phyloP scores from a whole-genome alignment of 768 basidiomycete species.

The Leucosporidium scottii region DNA sequence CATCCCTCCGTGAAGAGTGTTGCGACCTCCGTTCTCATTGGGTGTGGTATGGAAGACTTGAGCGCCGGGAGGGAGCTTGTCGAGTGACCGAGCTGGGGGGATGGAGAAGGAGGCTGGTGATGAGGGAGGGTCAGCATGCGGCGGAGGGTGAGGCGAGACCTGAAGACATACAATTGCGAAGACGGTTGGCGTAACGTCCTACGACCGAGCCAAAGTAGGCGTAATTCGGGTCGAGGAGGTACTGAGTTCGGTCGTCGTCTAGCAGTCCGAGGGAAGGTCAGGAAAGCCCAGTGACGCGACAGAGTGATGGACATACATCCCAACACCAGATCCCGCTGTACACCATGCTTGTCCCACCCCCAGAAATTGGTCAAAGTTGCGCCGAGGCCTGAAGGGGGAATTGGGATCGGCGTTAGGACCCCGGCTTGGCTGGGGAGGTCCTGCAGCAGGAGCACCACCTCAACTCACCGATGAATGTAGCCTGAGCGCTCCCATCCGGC shows the following conservation, averaged over 20 bases:
- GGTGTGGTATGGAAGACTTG: not conserved
- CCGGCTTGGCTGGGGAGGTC: too few relatives aligned
- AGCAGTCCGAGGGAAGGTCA: not conserved
- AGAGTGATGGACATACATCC: not conserved
- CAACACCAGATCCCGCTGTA: conserved; percentile 5
- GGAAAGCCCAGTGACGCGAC: not conserved
- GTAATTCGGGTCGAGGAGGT: not conserved
- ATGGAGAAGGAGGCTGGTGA: conserved; percentile 3
- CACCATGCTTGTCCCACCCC: not conserved
- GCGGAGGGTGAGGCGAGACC: not conserved
- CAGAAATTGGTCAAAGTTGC: conserved; percentile 11
- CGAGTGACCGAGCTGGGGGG: not conserved
- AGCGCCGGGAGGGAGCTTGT: not conserved
- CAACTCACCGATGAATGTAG: conserved; percentile 13
- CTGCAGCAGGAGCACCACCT: too few relatives aligned
- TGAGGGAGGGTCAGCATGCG: not conserved
- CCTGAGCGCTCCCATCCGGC: not conserved
- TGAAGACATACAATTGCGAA: not conserved
- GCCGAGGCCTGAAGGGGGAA: conserved; percentile 2
- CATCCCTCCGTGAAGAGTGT: conserved; percentile 12
- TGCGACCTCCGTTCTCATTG: conserved; percentile 4
- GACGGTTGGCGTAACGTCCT: conserved; percentile 18
- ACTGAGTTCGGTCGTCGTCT: not conserved
- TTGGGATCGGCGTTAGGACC: too few relatives aligned
- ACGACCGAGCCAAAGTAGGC: conserved; percentile 19